Evolutionary conservation across 1,139 yeast genomes (phyloP), one percentile per base, ranked within the genome.

Genomic region (Geotrichum klebahnii): DNA sequence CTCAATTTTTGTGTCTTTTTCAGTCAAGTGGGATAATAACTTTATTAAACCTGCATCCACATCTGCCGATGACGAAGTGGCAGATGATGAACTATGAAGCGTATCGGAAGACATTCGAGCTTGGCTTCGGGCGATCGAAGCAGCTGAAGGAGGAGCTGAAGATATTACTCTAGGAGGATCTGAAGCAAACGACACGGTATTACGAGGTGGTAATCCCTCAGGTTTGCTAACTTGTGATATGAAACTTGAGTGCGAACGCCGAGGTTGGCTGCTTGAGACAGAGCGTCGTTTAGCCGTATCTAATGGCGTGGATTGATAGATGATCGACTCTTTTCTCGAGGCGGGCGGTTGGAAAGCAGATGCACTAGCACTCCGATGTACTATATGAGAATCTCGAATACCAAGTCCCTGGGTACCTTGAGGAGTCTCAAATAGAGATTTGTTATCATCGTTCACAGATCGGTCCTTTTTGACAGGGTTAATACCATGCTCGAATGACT

Each of bases 1-100:
- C 12, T 35, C 41, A 19, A 44, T 35, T 19, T 26, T 44, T 14
- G 34, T 20, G n/a, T 44, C 47, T n/a, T 44, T 44, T 20, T 44
- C 47, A 12, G 34, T 33, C 3, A 44, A 34, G 24, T 26, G 41
- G 3, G 35, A 14, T 6, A 44, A 22, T 9, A 44, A 29, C n/a
- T 44, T 37, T 5, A 19, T 19, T 5, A 44, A 9, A 16, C 44
- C 44, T 29, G 44, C 36, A 20, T 40, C 44, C 3, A 23, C 19
- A 12, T 14, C 17, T 5, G 12, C 26, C 4, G 14, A 29, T 17
- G 35, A 14, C 5, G 42, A 26, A 23, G 42, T n/a, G 20, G 20
- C 14, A 16, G 32, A n/a, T n/a, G n/a, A n/a, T n/a, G n/a, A n/a
- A n/a, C 33, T 33, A 2, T 14, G 14, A 3, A 38, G 19, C 16